Evolutionary conservation across 2,329 filamentous ascomycete species (phyloP).

Genomic region (Arthrobotrys pseudoclavata): DNA sequence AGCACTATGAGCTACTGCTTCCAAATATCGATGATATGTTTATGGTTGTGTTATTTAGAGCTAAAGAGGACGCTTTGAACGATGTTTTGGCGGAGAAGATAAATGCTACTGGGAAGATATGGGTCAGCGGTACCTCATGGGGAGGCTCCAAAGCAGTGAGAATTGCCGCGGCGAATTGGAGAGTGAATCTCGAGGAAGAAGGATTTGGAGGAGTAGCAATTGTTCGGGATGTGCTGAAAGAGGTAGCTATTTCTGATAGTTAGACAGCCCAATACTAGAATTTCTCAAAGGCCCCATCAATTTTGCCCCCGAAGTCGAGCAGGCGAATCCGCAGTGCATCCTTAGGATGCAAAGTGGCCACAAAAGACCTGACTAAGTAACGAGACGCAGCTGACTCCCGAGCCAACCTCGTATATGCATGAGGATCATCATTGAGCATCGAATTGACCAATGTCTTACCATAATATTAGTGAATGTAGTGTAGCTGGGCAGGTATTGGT

Average conservation of each 20-base stretch:
- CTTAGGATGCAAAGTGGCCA: slow-evolving; percentile 55
- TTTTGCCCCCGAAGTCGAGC: slow-evolving; percentile 55
- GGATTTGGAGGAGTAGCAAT: slow-evolving; percentile 68
- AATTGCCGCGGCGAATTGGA: slow-evolving; percentile 90
- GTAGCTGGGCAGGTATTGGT: neutral
- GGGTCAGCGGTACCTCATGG: slow-evolving; percentile 86
- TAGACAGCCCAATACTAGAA: neutral
- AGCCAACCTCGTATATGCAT: slow-evolving; percentile 50
- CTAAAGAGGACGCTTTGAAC: slow-evolving; percentile 76
- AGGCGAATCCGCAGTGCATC: slow-evolving; percentile 55
- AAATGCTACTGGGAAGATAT: slow-evolving; percentile 80
- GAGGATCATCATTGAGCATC: slow-evolving; percentile 49
- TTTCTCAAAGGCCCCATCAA: slow-evolving; percentile 36
- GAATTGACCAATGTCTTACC: slow-evolving; percentile 45
- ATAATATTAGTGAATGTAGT: neutral
- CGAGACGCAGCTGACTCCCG: slow-evolving; percentile 55
- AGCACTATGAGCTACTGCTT: slow-evolving; percentile 40
- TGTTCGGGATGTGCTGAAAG: slow-evolving; percentile 75
- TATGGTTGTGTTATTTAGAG: slow-evolving; percentile 83
- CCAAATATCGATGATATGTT: slow-evolving; percentile 71
- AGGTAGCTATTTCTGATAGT: slow-evolving; percentile 65
- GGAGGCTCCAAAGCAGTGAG: slow-evolving; percentile 77
- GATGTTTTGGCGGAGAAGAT: slow-evolving; percentile 77
- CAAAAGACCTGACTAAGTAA: slow-evolving; percentile 51
- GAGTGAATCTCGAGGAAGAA: slow-evolving; percentile 78